Percentiles rank a stretch among this genome's conserved stretches.
phyloP scores from a whole-genome alignment of 176 grass and related monocot species.

The Phyllostachys edulis region DNA sequence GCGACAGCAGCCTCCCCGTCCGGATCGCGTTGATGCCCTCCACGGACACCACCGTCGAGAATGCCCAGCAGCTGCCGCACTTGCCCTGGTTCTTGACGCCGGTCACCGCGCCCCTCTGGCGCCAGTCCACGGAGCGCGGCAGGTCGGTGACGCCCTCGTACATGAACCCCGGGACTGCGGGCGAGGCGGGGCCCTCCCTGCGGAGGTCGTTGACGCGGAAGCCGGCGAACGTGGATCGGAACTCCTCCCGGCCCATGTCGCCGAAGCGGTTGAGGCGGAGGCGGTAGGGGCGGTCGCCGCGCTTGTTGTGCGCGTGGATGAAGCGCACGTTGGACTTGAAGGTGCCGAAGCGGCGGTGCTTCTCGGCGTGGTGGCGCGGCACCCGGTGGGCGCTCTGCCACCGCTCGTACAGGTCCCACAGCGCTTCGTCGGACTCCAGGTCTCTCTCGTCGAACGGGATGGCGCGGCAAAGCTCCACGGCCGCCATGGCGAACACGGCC shows the following conservation, averaged over 20 bases:
- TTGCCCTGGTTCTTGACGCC: slow-evolving; percentile 67
- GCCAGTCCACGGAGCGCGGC: slow-evolving; percentile 61
- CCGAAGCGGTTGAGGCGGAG: slow-evolving; percentile 82
- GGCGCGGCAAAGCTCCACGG: slow-evolving; percentile 36
- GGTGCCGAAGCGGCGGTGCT: slow-evolving; percentile 54
- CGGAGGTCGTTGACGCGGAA: slow-evolving; percentile 42
- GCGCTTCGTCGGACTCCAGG: slow-evolving; percentile 56
- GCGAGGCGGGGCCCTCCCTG: neutral
- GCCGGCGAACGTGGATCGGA: slow-evolving; percentile 49
- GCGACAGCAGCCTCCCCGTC: slow-evolving; percentile 46
- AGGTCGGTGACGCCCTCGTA: slow-evolving; percentile 33
- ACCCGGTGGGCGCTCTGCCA: slow-evolving; percentile 63
- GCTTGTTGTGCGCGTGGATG: slow-evolving; percentile 78
- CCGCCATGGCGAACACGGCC: neutral
- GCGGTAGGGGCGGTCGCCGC: slow-evolving; percentile 49
- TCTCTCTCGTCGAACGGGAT: slow-evolving; percentile 61
- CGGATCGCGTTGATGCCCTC: slow-evolving; percentile 79
- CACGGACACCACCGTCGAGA: slow-evolving; percentile 65
- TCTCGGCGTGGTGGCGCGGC: slow-evolving; percentile 54
- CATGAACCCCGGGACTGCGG: slow-evolving; percentile 48
- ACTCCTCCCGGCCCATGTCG: slow-evolving; percentile 62
- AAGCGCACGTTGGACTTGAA: slow-evolving; percentile 75
- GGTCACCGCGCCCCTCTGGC: slow-evolving; percentile 53
- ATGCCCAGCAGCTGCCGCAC: slow-evolving; percentile 80
- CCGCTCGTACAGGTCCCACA: slow-evolving; percentile 73